phyloP scores from a whole-genome alignment of 495 filamentous ascomycete genomes.

The Podospora fimiseda region DNA sequence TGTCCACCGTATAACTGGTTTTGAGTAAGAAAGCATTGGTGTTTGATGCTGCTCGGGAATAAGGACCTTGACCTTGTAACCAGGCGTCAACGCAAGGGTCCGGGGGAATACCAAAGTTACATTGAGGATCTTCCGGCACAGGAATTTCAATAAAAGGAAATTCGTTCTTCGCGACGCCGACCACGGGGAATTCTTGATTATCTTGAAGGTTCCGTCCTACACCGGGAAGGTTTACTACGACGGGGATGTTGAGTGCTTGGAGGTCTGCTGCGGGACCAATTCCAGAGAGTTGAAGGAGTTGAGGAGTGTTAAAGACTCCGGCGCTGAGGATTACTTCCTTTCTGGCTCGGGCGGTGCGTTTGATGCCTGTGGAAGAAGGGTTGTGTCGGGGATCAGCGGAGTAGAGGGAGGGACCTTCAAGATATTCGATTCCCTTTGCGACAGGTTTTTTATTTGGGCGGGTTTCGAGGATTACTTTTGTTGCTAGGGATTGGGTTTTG shows the following conservation, averaged over 20 bases:
- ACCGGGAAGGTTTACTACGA: constrained; percentile 47
- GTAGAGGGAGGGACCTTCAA: constrained; percentile 53
- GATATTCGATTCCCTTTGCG: constrained; percentile 56
- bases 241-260: constrained; percentile 38
- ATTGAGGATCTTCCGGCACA: constrained; percentile 7
- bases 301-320: constrained; percentile 53
- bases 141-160: constrained; percentile 2
- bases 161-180: constrained; percentile 13
- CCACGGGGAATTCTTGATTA: constrained; percentile 48
- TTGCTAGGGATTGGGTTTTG: constrained; percentile 49
- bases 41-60: constrained; percentile 10
- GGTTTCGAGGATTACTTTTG: constrained; percentile 47
- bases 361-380: constrained; percentile 22
- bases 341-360: constrained; percentile 33
- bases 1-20: constrained; percentile 1
- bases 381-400: constrained; percentile 43
- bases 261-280: constrained; percentile 49
- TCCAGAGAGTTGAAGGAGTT: constrained; percentile 54
- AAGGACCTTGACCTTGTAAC: constrained; percentile 13
- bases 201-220: constrained; percentile 59
- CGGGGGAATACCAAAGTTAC: constrained; percentile 20
- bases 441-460: constrained; percentile 33
- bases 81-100: constrained; percentile 19
- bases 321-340: constrained; percentile 56
- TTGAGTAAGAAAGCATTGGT: constrained; percentile 16